Base-by-base conservation (phyloP, 176 grass and related monocot species). In the Musa schizocarpa region DNA sequence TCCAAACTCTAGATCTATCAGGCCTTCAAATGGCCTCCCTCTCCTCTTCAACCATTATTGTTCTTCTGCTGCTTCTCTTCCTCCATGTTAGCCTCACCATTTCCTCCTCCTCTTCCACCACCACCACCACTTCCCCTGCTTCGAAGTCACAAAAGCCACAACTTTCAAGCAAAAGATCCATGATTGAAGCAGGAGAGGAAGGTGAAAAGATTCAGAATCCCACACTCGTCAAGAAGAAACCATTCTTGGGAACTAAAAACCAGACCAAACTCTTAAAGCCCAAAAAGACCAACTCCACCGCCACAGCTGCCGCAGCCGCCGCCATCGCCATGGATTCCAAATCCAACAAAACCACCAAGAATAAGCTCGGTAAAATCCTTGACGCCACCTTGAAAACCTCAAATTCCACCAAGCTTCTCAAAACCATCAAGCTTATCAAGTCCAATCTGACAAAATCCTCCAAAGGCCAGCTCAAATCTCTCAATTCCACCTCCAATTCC, bases 201-300 rank as follows among this genome's bases (percentile, higher is more conserved):
- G 24, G 13, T 24, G 53, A 8, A 5, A 55, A 57, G 72, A 54
- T 25, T 29, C 86, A 92, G 69, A 16, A 83, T 9, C 12, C 63
- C n/a, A 7, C 67, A 0, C 55, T 64, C 1, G 50, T 75, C 26
- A 79, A 76, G 81, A 87, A 83, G 69, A 87, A 79, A 21, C 22
- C 69, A 14, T 53, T 53, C 43, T 80, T 80, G 78, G 78, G 2
- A 24, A 61, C 22, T 58, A 99, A 91, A 83, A 88, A 91, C 75
- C 82, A 94, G 74, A 87, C 82, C 78, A 91, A 91, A 83, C 81
- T 77, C 9, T 50, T 77, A n/a, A 98, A 91, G 67, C 54, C 82
- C 24, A 99, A 89, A 84, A 98, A 98, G 26, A 22, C 78, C 19
- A 84, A 87, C 57, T 82, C 88, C 1, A 26, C 86, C 9, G 13